Percentiles rank a stretch among this genome's conserved stretches.
phyloP scores from a whole-genome alignment of 352 stramenopile genomes.

The Phytophthora crassamura region DNA sequence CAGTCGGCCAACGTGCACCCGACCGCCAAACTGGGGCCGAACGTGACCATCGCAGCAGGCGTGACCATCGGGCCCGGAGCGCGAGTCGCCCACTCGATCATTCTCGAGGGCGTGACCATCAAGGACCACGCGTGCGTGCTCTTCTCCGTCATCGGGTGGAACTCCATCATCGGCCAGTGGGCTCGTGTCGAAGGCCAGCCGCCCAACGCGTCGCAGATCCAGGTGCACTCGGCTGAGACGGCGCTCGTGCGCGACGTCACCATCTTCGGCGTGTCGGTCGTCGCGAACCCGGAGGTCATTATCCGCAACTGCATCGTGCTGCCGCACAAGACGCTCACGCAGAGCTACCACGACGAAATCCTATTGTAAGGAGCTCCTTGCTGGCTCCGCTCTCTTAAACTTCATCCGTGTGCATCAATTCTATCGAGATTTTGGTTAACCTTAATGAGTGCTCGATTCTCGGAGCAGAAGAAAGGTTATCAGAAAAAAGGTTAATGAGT shows the following conservation, averaged over 20 bases:
- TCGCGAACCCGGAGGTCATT: constrained; percentile 87
- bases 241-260: constrained; percentile 88
- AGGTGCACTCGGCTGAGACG: constrained; percentile 71
- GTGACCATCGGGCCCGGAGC: constrained; percentile 85
- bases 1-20: constrained; percentile 80
- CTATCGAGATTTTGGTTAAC: constrained; percentile 27
- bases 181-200: constrained; percentile 84
- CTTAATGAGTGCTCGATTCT: too few relatives aligned
- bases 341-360: constrained; percentile 92
- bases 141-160: constrained; percentile 90
- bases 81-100: constrained; percentile 88
- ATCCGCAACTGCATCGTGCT: constrained; percentile 92
- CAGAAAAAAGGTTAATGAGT: too few relatives aligned
- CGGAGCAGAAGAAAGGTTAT: too few relatives aligned
- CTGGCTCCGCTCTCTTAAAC: constrained; percentile 24
- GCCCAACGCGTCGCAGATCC: constrained; percentile 79
- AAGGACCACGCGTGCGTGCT: constrained; percentile 90
- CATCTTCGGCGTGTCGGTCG: constrained; percentile 90
- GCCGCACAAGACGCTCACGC: constrained; percentile 87
- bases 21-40: constrained; percentile 87
- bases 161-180: constrained; percentile 90
- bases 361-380: constrained; percentile 66
- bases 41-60: constrained; percentile 86
- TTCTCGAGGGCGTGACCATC: constrained; percentile 89
- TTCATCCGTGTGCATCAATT: constrained; percentile 22